Evolutionary conservation across 352 stramenopile genomes (phyloP).

Genomic region (Globisporangium recalcitrans): DNA sequence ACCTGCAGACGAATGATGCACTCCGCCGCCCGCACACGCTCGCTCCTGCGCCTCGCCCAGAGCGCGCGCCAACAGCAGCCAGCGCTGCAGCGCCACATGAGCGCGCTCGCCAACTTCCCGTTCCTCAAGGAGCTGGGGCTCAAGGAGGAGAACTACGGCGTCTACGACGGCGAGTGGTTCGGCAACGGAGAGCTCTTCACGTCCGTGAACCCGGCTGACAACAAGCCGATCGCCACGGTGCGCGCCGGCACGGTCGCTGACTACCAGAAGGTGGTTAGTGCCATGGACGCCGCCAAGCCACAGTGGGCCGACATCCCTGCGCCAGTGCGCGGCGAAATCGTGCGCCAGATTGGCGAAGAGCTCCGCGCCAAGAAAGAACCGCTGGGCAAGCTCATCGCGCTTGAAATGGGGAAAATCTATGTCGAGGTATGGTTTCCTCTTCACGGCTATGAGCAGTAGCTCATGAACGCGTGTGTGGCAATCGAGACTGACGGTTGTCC

Average conservation of each 20-base stretch:
- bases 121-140: constrained; percentile 81
- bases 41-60: constrained; percentile 14
- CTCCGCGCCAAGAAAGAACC: constrained; percentile 87
- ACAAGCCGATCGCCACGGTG: constrained; percentile 80
- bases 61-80: constrained; percentile 10
- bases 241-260: constrained; percentile 73
- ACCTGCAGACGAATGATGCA: constrained; percentile 12
- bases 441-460: too few species aligned
- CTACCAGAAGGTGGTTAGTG: constrained; percentile 76
- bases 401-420: constrained; percentile 94
- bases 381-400: constrained; percentile 85
- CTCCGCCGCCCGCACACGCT: constrained; percentile 7
- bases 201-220: constrained; percentile 80
- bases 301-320: constrained; percentile 84
- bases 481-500: neutral
- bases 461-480: neutral
- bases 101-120: constrained; percentile 49
- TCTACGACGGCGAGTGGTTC: constrained; percentile 87
- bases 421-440: constrained; percentile 46
- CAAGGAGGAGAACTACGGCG: constrained; percentile 76
- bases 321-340: constrained; percentile 87
- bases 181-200: constrained; percentile 77
- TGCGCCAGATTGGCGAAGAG: constrained; percentile 89
- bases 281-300: constrained; percentile 82
- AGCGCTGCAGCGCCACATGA: constrained; percentile 28